Conservation (phyloP, 805 yeast species). For the Wickerhamomyces alni region DNA sequence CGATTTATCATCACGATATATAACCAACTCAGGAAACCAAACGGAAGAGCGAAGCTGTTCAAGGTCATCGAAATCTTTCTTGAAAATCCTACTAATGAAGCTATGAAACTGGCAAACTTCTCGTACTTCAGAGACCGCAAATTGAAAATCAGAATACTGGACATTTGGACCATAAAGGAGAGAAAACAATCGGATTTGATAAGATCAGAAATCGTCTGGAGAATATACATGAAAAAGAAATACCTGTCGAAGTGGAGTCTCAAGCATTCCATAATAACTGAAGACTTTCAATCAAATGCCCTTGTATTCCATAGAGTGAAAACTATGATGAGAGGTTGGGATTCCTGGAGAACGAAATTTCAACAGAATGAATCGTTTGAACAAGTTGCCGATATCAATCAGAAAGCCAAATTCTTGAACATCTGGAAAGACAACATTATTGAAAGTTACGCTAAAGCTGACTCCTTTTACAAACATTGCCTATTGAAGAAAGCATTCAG, state of each 20-base stretch:
- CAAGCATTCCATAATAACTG: conserved; percentile 8
- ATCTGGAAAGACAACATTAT: conserved; percentile 12
- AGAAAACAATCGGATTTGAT: conserved; percentile 13
- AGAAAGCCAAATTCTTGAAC: conserved; percentile 9
- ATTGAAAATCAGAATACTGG: conserved; percentile 3
- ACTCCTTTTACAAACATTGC: conserved; percentile 1
- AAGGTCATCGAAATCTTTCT: conserved; percentile 18
- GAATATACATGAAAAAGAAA: conserved; percentile 13
- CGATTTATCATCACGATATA: conserved; percentile 18
- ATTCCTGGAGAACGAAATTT: conserved; percentile 15
- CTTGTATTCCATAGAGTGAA: conserved; percentile 11
- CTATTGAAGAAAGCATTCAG: conserved; percentile 4
- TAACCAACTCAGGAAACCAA: conserved; percentile 12
- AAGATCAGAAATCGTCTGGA: conserved; percentile 14
- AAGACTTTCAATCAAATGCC: conserved; percentile 18
- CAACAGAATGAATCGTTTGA: conserved; percentile 5
- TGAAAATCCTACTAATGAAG: conserved; percentile 16
- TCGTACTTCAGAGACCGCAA: conserved; percentile 11
- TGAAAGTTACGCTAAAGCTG: conserved; percentile 1
- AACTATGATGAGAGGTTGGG: conserved; percentile 11
- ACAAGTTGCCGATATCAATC: conserved; percentile 11
- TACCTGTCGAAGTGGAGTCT: conserved; percentile 7
- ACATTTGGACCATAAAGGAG: conserved; percentile 16
- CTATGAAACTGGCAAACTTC: conserved; percentile 20
- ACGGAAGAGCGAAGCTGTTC: conserved; percentile 7